Evolutionary conservation across 2,329 filamentous ascomycete genomes (phyloP).

Genomic region (Xylariaceae sp.): DNA sequence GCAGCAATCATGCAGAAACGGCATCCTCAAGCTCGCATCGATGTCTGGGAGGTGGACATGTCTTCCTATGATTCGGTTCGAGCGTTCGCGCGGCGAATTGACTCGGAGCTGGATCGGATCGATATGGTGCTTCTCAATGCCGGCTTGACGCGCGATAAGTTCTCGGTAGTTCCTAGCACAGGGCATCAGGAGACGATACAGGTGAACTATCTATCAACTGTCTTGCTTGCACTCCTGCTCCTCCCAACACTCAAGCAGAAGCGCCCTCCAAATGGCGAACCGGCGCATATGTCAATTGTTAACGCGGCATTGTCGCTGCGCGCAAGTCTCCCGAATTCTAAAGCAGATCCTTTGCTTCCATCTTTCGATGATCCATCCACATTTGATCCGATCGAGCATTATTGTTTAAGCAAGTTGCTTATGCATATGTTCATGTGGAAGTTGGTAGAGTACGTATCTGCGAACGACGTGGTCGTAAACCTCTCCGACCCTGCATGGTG

Average conservation of each 20-base stretch:
- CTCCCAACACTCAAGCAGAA: slow-evolving; percentile 14
- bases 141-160: not conserved
- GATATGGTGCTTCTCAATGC: slow-evolving; percentile 21
- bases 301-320: slow-evolving; percentile 7
- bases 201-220: slow-evolving; percentile 17
- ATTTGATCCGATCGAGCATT: slow-evolving; percentile 1
- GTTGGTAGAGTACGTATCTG: slow-evolving; percentile 35
- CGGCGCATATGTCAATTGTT: slow-evolving; percentile 12
- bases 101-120: slow-evolving; percentile 22
- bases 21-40: slow-evolving; percentile 36
- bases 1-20: slow-evolving; percentile 31
- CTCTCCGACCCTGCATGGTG: slow-evolving; percentile 45
- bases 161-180: slow-evolving; percentile 5
- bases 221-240: slow-evolving; percentile 13
- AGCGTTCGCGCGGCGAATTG: slow-evolving; percentile 37
- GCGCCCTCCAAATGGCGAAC: not conserved
- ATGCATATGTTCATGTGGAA: slow-evolving; percentile 35
- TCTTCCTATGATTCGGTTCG: slow-evolving; percentile 43
- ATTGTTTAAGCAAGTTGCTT: slow-evolving; percentile 28
- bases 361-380: slow-evolving; percentile 22
- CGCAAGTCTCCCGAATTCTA: slow-evolving; percentile 1
- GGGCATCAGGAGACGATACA: slow-evolving; percentile 17
- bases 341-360: slow-evolving; percentile 7
- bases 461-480: slow-evolving; percentile 45
- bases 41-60: slow-evolving; percentile 53